Evolutionary conservation across 306 rosid species (phyloP), one percentile per base, ranked within the genome.

Genomic region (Notholithocarpus densiflorus): DNA sequence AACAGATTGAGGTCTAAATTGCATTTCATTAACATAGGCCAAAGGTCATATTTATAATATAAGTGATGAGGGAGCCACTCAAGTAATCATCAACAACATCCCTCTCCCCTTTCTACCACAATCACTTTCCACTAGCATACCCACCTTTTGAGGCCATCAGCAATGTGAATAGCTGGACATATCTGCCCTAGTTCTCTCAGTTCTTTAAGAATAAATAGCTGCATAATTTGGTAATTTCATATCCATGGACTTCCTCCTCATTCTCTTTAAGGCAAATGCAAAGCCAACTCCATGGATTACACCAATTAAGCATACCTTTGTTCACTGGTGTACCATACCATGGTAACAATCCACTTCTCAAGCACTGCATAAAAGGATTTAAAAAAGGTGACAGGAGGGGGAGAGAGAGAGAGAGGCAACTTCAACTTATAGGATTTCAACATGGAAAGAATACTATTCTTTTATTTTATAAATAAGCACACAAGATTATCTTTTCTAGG

Each of bases 1-100:
- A 76, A 29, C 75, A 78, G 18, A 68, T 21, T 23, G 9, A 71
- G 62, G 24, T 60, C 29, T 23, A 59, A n/a, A 78, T 34, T 69
- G 48, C 71, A 53, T 20, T 51, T 62, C 23, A 45, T 24, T 21
- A 68, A 37, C 71, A 65, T 27, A 29, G 23, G 11, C 5, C 18
- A 65, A 17, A 43, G 15, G 1, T 17, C 60, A 48, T 48, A 48
- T 48, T 48, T 10, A 48, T 48, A 48, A 48, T 48, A 48, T 48
- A 48, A 48, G 52, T 11, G 52, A 45, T 45, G 52, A 45, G 3
- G 53, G 17, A 48, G 53, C 53, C 53, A 48, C 53, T 48, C 53
- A 48, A 48, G 53, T 48, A 48, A 48, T 5, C 15, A 12, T 48
- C 53, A 48, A 48, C 4, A 48, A 10, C 17, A 48, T 48, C 1